These are phyloP conservation scores for Priceomyces fermenticarens DNA, from an alignment of 805 yeast genomes.

Conservation along the genomic window DNA sequence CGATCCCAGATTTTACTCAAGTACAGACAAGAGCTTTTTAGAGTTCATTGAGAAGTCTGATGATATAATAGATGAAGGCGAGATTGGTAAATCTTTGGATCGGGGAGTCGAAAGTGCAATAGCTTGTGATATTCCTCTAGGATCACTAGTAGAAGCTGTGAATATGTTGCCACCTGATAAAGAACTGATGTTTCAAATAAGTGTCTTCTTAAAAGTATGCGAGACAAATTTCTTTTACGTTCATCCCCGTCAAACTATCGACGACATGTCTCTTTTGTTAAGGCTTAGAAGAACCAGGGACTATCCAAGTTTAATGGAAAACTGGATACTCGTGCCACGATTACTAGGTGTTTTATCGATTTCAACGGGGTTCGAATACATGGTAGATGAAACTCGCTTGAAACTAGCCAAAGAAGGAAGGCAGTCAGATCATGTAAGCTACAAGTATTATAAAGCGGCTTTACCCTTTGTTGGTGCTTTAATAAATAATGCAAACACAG, in stretches of 20 bases:
- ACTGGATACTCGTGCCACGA: constrained; percentile 11
- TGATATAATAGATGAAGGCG: not conserved
- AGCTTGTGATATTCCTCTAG: constrained; percentile 4
- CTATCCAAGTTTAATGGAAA: constrained; percentile 6
- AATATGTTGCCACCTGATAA: constrained; percentile 10
- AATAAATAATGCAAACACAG: constrained; percentile 11
- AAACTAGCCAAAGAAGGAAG: constrained; percentile 1
- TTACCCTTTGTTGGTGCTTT: constrained; percentile 14
- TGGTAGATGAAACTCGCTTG: constrained; percentile 1
- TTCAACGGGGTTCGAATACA: constrained; percentile 13
- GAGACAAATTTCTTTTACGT: constrained; percentile 15
- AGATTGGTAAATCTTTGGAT: not conserved
- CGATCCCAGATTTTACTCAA: constrained; percentile 8
- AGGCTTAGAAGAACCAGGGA: constrained; percentile 5
- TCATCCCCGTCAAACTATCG: constrained; percentile 8
- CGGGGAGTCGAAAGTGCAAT: constrained; percentile 1
- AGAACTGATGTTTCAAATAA: constrained; percentile 6
- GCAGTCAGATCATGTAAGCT: constrained; percentile 12
- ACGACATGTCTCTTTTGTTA: constrained; percentile 7
- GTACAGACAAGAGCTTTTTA: constrained; percentile 15
- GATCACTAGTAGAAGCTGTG: constrained; percentile 8
- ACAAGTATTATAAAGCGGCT: constrained; percentile 10
- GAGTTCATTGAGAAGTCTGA: constrained; percentile 10
- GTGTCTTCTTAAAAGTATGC: constrained; percentile 12
- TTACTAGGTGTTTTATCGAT: constrained; percentile 11